Conservation (phyloP, 305 asterid genomes). For the Fraxinus paxiana region DNA sequence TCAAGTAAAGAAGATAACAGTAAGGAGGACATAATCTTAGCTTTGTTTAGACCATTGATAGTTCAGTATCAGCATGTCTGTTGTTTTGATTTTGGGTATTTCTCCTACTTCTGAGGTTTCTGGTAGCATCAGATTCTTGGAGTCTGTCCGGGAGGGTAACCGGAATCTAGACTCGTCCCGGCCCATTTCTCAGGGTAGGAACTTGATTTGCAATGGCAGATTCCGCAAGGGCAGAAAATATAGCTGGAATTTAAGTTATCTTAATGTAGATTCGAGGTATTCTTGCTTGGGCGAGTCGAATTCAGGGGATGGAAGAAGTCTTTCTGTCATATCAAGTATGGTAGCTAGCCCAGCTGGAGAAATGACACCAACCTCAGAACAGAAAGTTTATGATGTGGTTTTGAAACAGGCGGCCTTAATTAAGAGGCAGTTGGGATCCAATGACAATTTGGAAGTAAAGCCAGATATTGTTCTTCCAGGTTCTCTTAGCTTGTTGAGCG, state of each 20-base stretch:
- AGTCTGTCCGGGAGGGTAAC: constrained; percentile 47
- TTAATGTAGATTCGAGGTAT: constrained; percentile 28
- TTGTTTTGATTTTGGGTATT: constrained; percentile 64
- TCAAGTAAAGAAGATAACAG: background rate
- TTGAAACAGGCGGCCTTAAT: constrained; percentile 87
- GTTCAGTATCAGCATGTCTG: constrained; percentile 51
- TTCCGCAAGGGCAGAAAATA: constrained; percentile 38
- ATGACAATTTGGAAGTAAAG: constrained; percentile 52
- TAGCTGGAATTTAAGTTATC: constrained; percentile 32
- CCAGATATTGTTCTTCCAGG: constrained; percentile 70
- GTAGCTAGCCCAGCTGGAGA: constrained; percentile 76
- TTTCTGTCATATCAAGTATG: constrained; percentile 45
- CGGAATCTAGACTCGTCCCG: constrained; percentile 38
- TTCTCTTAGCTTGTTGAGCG: constrained; percentile 57
- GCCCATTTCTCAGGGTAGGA: constrained; percentile 28
- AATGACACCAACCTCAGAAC: constrained; percentile 65
- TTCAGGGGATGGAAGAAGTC: constrained; percentile 30
- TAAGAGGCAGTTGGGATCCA: constrained; percentile 50
- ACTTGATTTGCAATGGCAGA: constrained; percentile 33
- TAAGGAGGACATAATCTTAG: constrained; percentile 27
- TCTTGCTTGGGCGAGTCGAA: constrained; percentile 34
- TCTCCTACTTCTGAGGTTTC: constrained; percentile 57
- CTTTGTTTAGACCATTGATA: constrained; percentile 23
- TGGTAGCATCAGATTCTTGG: constrained; percentile 49
- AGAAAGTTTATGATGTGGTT: constrained; percentile 89